Conservation (phyloP, 2,329 filamentous ascomycete species). For the Diaporthe humulicola region DNA sequence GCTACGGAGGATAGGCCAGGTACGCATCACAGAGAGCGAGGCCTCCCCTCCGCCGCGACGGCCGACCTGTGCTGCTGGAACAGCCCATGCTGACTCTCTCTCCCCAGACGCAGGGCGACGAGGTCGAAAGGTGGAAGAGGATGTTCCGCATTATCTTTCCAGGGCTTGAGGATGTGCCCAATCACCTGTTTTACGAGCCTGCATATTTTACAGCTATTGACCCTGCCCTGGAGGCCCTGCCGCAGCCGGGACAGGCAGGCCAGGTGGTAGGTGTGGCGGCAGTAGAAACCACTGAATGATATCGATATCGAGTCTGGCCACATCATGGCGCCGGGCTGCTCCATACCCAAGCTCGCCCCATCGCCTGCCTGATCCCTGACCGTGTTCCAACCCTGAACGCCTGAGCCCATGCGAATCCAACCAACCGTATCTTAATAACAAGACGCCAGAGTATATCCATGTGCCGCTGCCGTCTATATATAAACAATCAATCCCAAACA, state of each 20-base stretch:
- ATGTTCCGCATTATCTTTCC: conserved; percentile 37
- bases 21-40: conserved; percentile 39
- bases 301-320: neutral
- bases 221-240: conserved; percentile 16
- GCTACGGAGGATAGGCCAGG: conserved; percentile 42
- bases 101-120: conserved; percentile 28
- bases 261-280: neutral
- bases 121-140: conserved; percentile 34
- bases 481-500: conserved; percentile 16
- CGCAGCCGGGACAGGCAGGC: neutral
- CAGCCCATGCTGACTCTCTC: conserved; percentile 31
- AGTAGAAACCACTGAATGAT: neutral
- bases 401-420: conserved; percentile 6
- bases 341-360: neutral
- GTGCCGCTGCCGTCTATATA: conserved; percentile 15
- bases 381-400: conserved; percentile 13
- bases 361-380: neutral
- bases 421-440: conserved; percentile 13
- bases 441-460: conserved; percentile 21
- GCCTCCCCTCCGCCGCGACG: neutral
- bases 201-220: conserved; percentile 33
- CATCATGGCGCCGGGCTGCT: neutral
- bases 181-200: conserved; percentile 20
- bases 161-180: conserved; percentile 10
- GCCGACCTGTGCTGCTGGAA: neutral